Base-by-base conservation (phyloP, 768 basidiomycete species). In the Lyophyllum decastes region DNA sequence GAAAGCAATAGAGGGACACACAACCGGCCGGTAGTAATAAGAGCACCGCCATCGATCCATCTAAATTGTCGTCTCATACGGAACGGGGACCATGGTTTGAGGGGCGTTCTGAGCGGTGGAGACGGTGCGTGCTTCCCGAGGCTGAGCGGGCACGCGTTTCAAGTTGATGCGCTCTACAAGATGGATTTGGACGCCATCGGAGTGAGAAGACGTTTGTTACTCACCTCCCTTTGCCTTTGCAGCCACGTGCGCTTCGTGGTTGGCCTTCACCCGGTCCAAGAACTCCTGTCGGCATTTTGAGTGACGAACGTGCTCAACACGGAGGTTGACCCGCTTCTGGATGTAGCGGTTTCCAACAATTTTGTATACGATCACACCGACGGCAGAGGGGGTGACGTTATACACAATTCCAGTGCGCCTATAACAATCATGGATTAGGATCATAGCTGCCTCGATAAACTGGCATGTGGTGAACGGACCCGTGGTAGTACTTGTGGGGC, bases 401-500 rank as follows among this genome's bases (percentile, higher is more conserved):
- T 97, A 98, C 65, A 99, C 82, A 70, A 98, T 95, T 54, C 97
- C 97, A 61, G 97, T 99, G 67, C 95, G 95, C 68, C 95, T 95
- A 26, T n/a, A 52, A 9, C 30, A 27, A 19, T 25, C 26, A 55
- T 47, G 19, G n/a, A 60, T 53, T 16, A 52, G 49, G 54, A 58
- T 25, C 44, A 35, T 34, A 50, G 11, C 49, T 24, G 34, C 40
- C 41, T 17, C 41, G 16, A 25, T 43, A 45, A 34, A 26, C 10
- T 19, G 34, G 11, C n/a, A 40, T 59, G 22, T 43, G 38, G 10
- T 14, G 25, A 38, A 86, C 93, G 66, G 62, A 95, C 94, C 92
- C 94, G 68, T 95, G 94, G 83, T 95, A 95, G 85, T 84, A 95
- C 79, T 98, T 98, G 84, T 98, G 96, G 75, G 95, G 95, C 94